phyloP scores from a whole-genome alignment of 2,329 filamentous ascomycete genomes.

The Talaromyces atroroseus region DNA sequence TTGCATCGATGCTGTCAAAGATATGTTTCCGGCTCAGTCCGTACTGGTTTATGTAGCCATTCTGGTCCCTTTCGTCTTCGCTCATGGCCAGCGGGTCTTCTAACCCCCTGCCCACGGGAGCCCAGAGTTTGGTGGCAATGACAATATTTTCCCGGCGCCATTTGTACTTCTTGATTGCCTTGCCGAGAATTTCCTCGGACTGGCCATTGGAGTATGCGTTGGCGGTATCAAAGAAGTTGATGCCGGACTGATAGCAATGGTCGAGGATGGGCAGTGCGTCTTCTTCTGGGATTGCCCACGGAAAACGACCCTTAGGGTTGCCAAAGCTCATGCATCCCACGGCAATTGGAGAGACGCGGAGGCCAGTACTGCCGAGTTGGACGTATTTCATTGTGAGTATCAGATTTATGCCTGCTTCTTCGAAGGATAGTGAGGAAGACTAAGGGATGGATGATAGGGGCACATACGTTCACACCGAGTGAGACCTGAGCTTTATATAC shows the following conservation, averaged over 20 bases:
- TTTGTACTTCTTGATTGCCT: constrained; percentile 55
- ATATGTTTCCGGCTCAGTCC: constrained; percentile 59
- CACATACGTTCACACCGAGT: too few relatives aligned
- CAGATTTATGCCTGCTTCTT: too few relatives aligned
- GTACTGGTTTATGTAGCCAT: constrained; percentile 24
- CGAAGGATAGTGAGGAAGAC: too few relatives aligned
- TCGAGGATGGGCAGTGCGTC: background rate
- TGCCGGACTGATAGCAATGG: background rate
- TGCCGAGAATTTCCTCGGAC: constrained; percentile 50
- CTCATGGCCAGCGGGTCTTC: constrained; percentile 33
- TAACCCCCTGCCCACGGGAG: constrained; percentile 27
- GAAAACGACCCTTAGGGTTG: background rate
- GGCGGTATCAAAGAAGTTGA: constrained; percentile 23
- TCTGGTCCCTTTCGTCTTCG: constrained; percentile 32
- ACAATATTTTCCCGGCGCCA: constrained; percentile 54
- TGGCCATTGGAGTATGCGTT: constrained; percentile 53
- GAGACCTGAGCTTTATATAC: too few relatives aligned
- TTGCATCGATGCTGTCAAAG: constrained; percentile 56
- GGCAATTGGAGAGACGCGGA: background rate
- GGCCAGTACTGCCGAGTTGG: background rate
- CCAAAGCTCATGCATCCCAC: constrained; percentile 1
- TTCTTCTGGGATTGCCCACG: background rate
- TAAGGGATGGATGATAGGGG: too few relatives aligned
- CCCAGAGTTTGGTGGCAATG: constrained; percentile 54
- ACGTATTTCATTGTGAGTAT: background rate